A percentile compares a stretch with the other conserved stretches of the same genome.
Evolutionary conservation across 1,284 basidiomycete species (phyloP).

Genomic region (Cutaneotrichosporon sp.): DNA sequence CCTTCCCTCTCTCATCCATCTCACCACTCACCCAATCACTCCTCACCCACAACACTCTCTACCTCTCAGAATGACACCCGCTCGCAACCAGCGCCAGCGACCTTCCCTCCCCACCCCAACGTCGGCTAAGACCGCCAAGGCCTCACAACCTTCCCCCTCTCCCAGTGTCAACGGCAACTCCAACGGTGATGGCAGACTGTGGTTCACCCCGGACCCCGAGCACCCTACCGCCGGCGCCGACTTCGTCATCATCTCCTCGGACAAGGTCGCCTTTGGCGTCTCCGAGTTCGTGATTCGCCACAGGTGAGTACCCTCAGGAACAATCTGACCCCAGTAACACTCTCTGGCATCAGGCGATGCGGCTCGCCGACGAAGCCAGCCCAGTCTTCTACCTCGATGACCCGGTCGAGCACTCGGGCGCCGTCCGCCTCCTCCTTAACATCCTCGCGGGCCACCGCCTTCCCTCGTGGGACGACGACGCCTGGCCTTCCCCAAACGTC

Average conservation of each 20-base stretch:
- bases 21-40: too few species aligned
- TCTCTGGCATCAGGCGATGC: neutral
- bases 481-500: neutral
- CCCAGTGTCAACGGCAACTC: too few species aligned
- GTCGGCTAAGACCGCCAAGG: neutral
- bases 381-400: conserved; percentile 1
- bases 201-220: neutral
- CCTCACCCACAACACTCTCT: too few species aligned
- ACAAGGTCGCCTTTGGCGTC: conserved; percentile 1
- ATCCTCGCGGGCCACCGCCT: neutral
- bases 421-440: neutral
- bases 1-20: too few species aligned
- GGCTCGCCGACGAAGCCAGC: neutral
- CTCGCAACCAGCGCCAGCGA: neutral
- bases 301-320: too few species aligned
- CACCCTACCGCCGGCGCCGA: neutral
- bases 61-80: too few species aligned
- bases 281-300: neutral
- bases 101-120: neutral
- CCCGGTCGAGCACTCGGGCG: neutral
- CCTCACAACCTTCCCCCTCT: neutral
- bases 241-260: neutral
- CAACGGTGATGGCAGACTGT: neutral
- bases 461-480: neutral
- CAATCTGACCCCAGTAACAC: neutral